These are phyloP conservation scores for Amborella trichopoda DNA, from an alignment of 164 flowering plant species.

Conservation along the genomic window DNA sequence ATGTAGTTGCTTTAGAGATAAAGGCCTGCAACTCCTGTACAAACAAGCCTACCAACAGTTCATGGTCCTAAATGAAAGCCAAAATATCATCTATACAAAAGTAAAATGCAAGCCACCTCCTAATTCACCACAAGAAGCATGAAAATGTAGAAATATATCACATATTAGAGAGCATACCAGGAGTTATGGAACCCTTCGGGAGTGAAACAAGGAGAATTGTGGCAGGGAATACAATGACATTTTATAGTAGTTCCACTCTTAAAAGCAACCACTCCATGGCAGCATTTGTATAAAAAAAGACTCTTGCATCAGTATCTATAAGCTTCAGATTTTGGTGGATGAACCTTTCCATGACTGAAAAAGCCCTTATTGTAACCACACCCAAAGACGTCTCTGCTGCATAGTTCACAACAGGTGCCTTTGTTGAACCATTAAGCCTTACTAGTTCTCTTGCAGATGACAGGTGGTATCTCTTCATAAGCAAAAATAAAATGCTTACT, in stretches of 20 bases:
- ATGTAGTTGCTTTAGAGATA: constrained; percentile 74
- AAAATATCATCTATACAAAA: neutral
- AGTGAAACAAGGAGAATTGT: constrained; percentile 50
- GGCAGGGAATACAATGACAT: constrained; percentile 49
- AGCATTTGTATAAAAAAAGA: constrained; percentile 65
- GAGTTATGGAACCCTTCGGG: constrained; percentile 38
- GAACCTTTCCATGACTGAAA: constrained; percentile 37
- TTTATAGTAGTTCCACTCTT: constrained; percentile 64
- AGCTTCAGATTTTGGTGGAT: constrained; percentile 42
- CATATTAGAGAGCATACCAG: constrained; percentile 63
- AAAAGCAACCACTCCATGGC: constrained; percentile 66
- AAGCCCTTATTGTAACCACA: constrained; percentile 68
- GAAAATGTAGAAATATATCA: neutral
- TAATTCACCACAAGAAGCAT: no score
- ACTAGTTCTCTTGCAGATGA: constrained; percentile 65
- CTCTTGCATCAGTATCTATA: constrained; percentile 56
- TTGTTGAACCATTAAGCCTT: constrained; percentile 82
- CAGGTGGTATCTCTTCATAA: constrained; percentile 45
- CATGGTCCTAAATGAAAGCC: neutral
- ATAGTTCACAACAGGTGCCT: constrained; percentile 78
- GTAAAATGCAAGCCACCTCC: neutral
- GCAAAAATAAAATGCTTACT: neutral
- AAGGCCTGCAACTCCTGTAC: constrained; percentile 77
- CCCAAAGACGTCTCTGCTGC: constrained; percentile 80
- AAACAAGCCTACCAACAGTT: neutral